Conservation (phyloP, 2,329 filamentous ascomycete genomes). For the Ophiostoma australiae region DNA sequence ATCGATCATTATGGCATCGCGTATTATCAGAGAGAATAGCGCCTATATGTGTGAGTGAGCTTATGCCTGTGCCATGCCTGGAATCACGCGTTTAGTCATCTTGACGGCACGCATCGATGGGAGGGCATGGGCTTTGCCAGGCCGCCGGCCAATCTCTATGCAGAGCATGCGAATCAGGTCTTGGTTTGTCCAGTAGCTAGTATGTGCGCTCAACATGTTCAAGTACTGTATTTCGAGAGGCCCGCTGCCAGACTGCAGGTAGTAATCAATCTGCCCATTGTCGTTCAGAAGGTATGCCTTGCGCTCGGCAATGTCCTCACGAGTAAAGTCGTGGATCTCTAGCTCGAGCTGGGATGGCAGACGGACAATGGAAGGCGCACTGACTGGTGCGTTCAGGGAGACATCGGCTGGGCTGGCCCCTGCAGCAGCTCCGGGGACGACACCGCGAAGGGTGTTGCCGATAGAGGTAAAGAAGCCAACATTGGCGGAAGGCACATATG, state of each 20-base stretch:
- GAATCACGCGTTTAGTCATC: conserved; percentile 38
- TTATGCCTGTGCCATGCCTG: background rate
- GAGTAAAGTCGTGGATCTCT: conserved; percentile 89
- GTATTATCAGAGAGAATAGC: background rate
- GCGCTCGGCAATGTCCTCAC: conserved; percentile 87
- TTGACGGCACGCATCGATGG: conserved; percentile 57
- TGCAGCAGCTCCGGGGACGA: conserved; percentile 50
- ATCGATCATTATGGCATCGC: background rate
- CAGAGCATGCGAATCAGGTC: conserved; percentile 92
- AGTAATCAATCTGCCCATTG: conserved; percentile 93
- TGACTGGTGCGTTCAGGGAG: conserved; percentile 35
- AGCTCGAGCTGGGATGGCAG: conserved; percentile 72
- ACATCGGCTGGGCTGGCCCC: conserved; percentile 21
- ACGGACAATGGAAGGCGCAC: conserved; percentile 36
- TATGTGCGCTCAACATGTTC: conserved; percentile 94
- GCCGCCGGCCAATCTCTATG: conserved; percentile 72
- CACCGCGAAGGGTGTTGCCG: conserved; percentile 56
- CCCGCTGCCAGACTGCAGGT: conserved; percentile 74
- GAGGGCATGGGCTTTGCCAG: conserved; percentile 58
- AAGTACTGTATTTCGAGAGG: conserved; percentile 92
- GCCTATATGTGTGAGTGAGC: too few relatives aligned
- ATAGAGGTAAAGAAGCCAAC: conserved; percentile 62
- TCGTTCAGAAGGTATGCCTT: conserved; percentile 86
- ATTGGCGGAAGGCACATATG: conserved; percentile 70
- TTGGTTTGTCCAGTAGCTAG: conserved; percentile 81